A percentile compares a stretch with the other conserved stretches of the same genome.
Conservation (phyloP, 73 alveolate genomes). For the Stentor coeruleus region DNA sequence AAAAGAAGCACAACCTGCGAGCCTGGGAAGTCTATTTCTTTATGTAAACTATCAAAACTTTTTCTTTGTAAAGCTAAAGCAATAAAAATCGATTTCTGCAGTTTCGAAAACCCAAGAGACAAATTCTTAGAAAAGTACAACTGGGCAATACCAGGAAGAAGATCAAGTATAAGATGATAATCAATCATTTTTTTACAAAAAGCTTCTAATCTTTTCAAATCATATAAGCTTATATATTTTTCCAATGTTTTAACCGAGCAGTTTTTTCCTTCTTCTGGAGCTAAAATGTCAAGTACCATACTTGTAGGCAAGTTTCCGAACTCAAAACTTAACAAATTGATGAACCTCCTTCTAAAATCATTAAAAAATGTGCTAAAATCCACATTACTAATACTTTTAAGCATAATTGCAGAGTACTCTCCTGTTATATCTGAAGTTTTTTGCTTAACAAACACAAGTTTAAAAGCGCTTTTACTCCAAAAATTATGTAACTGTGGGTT, state of each 20-base stretch:
- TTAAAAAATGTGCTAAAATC: slow-evolving; percentile 80
- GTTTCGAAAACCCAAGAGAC: slow-evolving; percentile 63
- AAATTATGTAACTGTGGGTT: slow-evolving; percentile 87
- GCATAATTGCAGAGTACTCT: slow-evolving; percentile 97
- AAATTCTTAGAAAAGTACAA: slow-evolving; percentile 66
- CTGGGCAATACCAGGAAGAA: slow-evolving; percentile 85
- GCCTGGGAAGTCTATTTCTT: slow-evolving; percentile 71
- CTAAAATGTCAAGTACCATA: slow-evolving; percentile 60
- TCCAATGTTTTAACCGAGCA: slow-evolving; percentile 50
- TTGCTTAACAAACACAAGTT: slow-evolving; percentile 89
- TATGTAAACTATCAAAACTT: slow-evolving; percentile 66
- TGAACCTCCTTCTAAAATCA: slow-evolving; percentile 95
- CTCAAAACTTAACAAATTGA: slow-evolving; percentile 87
- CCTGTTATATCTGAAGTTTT: slow-evolving; percentile 87
- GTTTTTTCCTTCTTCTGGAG: slow-evolving; percentile 40
- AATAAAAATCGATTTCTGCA: slow-evolving; percentile 83
- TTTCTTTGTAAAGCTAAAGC: slow-evolving; percentile 91
- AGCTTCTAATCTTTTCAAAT: slow-evolving; percentile 88
- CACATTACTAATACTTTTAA: slow-evolving; percentile 63
- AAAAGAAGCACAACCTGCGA: slow-evolving; percentile 83
- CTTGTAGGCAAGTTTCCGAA: slow-evolving; percentile 75
- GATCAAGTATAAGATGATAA: slow-evolving; percentile 91
- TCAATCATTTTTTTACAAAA: slow-evolving; percentile 92
- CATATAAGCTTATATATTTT: slow-evolving; percentile 70
- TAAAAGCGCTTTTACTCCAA: slow-evolving; percentile 96